A percentile compares a stretch with the other conserved stretches of the same genome.
These are phyloP conservation scores for Metschnikowia shivogae DNA, from an alignment of 805 yeast genomes.

Conservation along the genomic window DNA sequence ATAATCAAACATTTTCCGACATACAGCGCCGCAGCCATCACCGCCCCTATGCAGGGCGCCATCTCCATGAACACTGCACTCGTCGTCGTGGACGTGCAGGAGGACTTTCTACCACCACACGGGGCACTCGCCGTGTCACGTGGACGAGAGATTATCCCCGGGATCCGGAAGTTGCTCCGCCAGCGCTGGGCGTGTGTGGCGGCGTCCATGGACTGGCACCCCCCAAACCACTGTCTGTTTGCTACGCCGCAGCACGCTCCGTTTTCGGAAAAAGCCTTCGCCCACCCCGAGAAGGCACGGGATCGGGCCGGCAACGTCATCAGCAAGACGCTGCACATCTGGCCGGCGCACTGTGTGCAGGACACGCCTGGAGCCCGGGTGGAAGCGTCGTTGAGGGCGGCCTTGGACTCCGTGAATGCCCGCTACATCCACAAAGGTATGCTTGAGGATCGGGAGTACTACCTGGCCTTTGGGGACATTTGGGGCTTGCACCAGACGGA, in stretches of 20 bases:
- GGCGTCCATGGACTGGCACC: constrained; percentile 89
- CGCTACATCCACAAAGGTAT: constrained; percentile 65
- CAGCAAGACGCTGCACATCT: constrained; percentile 46
- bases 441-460: constrained; percentile 71
- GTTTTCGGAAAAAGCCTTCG: constrained; percentile 45
- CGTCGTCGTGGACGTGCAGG: constrained; percentile 75
- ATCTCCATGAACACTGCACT: constrained; percentile 43
- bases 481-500: constrained; percentile 74
- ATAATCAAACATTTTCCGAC: too few relatives aligned
- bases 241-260: constrained; percentile 63
- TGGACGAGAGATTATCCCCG: constrained; percentile 57
- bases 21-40: background rate
- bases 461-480: constrained; percentile 79
- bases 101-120: constrained; percentile 75
- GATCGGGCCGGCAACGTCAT: constrained; percentile 25
- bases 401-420: constrained; percentile 31
- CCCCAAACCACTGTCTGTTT: constrained; percentile 72
- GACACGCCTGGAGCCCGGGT: constrained; percentile 61
- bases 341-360: constrained; percentile 94
- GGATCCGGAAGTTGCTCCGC: constrained; percentile 44
- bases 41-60: background rate
- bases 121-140: constrained; percentile 72
- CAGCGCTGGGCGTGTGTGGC: constrained; percentile 60
- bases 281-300: constrained; percentile 43
- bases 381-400: constrained; percentile 45